Evolutionary conservation across 148 eudicot genomes (phyloP), one percentile per base, ranked within the genome.

Genomic region (Spergularia marina): DNA sequence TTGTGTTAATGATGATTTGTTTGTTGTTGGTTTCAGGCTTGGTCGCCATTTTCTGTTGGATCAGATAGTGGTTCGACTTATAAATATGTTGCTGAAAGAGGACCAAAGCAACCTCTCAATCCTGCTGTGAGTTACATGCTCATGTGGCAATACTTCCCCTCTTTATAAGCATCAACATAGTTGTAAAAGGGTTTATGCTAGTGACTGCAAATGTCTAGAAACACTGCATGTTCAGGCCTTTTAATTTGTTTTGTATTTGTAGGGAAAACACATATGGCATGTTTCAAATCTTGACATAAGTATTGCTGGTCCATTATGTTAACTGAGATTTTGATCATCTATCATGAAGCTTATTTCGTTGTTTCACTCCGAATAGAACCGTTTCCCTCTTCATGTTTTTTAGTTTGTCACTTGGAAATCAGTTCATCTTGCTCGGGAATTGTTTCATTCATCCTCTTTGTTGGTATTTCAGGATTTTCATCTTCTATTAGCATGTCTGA

Each of bases 31-130:
- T 23, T 66, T 63, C 84, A 95, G 97, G 97, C 92, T 68, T 95
- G 98, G 98, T 87, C 84, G 12, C 97, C 98, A 39, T 86, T 95
- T 82, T 60, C 77, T 77, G 59, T 86, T 78, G 86, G 84, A 58
- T 53, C 77, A 25, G 93, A 94, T 64, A 56, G 56, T 60, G 56
- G 69, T 60, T 74, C 72, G 64, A 74, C 80, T 62, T 85, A 77
- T 70, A 84, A 75, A 66, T 77, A 47, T 34, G 65, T 68, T 53
- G 76, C 78, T 39, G 71, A 51, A 55, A 83, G 72, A 63, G 77
- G 79, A 17, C 68, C 82, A 62, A 53, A 41, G 75, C 87, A 82
- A 77, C 86, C 83, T 59, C 67, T 92, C 21, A 87, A 84, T 74
- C 53, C 88, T 66, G 71, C 81, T 79, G 98, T 95, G 80, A 79